A percentile compares a stretch with the other conserved stretches of the same genome.
These are phyloP conservation scores for Nicotiana otophora DNA, from an alignment of 257 asterid genomes.

Conservation along the genomic window DNA sequence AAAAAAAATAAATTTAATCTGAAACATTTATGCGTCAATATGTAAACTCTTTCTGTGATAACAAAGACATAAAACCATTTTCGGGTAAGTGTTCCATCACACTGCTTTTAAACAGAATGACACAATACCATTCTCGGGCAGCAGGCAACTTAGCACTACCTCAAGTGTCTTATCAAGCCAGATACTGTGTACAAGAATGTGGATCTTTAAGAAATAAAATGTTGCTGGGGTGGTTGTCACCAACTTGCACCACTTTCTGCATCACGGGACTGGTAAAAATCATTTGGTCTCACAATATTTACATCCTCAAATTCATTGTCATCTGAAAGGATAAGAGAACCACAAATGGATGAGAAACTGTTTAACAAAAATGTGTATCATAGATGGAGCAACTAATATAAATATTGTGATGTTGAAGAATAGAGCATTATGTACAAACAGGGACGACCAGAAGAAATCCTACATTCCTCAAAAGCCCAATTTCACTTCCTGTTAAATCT, in stretches of 20 bases:
- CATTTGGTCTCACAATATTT: constrained; percentile 45
- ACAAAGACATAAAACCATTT: background rate
- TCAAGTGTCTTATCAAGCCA: background rate
- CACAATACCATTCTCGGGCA: background rate
- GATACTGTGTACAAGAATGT: background rate
- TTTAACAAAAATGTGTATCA: background rate
- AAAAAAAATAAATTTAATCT: no score
- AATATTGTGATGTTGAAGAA: background rate
- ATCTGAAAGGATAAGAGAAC: constrained; percentile 28
- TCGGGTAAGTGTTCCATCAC: background rate
- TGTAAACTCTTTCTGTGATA: background rate
- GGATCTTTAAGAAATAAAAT: background rate
- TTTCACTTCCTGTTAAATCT: background rate
- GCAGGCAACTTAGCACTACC: background rate
- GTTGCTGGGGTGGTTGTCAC: constrained; percentile 12
- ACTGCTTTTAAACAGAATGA: background rate
- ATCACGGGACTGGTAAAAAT: constrained; percentile 47
- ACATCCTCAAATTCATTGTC: constrained; percentile 63
- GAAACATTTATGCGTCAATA: background rate
- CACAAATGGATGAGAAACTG: background rate
- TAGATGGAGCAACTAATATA: background rate
- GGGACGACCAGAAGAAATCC: background rate
- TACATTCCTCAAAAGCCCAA: background rate
- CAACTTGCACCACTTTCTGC: constrained; percentile 39
- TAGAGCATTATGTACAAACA: background rate